Percentiles rank a stretch among this genome's conserved stretches.
phyloP scores from a whole-genome alignment of 2,329 filamentous ascomycete species.

The Acrocalymma vagum region DNA sequence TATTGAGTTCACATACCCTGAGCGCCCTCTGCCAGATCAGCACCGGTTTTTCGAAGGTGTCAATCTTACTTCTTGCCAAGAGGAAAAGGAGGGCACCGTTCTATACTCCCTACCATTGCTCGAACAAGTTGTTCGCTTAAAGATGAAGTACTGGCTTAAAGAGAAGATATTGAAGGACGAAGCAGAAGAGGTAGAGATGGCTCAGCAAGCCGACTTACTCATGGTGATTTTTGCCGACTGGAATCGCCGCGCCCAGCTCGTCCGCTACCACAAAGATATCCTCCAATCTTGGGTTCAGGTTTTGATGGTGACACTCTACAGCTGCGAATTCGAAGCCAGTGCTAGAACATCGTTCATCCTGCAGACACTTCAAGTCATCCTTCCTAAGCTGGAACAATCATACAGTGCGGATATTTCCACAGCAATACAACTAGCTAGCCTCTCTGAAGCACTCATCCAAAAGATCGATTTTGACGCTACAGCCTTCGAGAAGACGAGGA shows the following conservation, averaged over 20 bases:
- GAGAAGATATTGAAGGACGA: constrained; percentile 50
- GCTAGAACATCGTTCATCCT: constrained; percentile 81
- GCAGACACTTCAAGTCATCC: constrained; percentile 84
- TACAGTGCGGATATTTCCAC: constrained; percentile 74
- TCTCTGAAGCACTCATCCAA: constrained; percentile 77
- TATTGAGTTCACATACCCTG: constrained; percentile 69
- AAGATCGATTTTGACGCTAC: constrained; percentile 69
- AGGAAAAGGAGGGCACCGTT: constrained; percentile 64
- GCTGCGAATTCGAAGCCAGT: constrained; percentile 78
- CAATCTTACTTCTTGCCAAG: constrained; percentile 70
- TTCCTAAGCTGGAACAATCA: constrained; percentile 85
- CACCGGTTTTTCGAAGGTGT: constrained; percentile 71
- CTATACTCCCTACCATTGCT: constrained; percentile 76
- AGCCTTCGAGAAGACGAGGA: constrained; percentile 54
- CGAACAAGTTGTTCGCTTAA: constrained; percentile 76
- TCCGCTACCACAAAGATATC: constrained; percentile 67
- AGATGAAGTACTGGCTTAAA: constrained; percentile 68
- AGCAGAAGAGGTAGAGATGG: constrained; percentile 23
- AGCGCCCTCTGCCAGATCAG: constrained; percentile 58
- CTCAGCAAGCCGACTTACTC: constrained; percentile 63
- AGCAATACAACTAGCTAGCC: constrained; percentile 77
- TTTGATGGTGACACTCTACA: constrained; percentile 82
- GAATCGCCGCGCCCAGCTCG: constrained; percentile 70
- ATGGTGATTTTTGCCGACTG: constrained; percentile 68
- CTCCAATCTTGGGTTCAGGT: constrained; percentile 87